phyloP scores from a whole-genome alignment of 768 basidiomycete genomes.

The Lanmaoa pseudosensibilis region DNA sequence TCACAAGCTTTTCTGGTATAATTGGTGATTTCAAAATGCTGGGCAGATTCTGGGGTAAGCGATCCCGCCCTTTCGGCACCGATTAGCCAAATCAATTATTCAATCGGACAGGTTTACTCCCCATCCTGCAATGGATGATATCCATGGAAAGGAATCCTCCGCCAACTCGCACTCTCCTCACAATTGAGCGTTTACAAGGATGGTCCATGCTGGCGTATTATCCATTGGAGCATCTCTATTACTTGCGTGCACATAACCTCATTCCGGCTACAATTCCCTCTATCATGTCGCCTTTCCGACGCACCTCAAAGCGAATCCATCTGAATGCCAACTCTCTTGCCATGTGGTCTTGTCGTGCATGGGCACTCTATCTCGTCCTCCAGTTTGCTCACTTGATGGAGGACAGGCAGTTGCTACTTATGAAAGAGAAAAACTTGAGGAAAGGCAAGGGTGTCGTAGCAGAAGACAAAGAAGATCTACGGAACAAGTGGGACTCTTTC shows the following conservation, averaged over 20 bases:
- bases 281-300: conserved; percentile 43
- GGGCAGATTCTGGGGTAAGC: conserved; percentile 78
- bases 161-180: conserved; percentile 67
- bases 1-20: conserved; percentile 52
- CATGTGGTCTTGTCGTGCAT: conserved; percentile 77
- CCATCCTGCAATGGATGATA: conserved; percentile 79
- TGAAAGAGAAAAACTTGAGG: conserved; percentile 53
- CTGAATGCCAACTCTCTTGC: conserved; percentile 51
- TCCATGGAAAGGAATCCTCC: conserved; percentile 70
- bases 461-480: conserved; percentile 55
- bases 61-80: not conserved
- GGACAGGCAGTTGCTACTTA: conserved; percentile 58
- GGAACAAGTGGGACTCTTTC: conserved; percentile 61
- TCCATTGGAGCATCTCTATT: conserved; percentile 75
- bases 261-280: conserved; percentile 56
- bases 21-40: conserved; percentile 71
- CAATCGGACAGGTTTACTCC: conserved; percentile 57
- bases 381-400: conserved; percentile 74
- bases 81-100: not conserved
- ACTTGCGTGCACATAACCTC: conserved; percentile 59
- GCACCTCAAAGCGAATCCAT: conserved; percentile 40
- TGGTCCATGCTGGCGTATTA: conserved; percentile 76
- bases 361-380: conserved; percentile 76
- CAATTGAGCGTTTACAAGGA: conserved; percentile 76
- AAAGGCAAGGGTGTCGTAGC: conserved; percentile 56